Base-by-base conservation (phyloP, 495 filamentous ascomycete species). In the Xylaria intraflava region DNA sequence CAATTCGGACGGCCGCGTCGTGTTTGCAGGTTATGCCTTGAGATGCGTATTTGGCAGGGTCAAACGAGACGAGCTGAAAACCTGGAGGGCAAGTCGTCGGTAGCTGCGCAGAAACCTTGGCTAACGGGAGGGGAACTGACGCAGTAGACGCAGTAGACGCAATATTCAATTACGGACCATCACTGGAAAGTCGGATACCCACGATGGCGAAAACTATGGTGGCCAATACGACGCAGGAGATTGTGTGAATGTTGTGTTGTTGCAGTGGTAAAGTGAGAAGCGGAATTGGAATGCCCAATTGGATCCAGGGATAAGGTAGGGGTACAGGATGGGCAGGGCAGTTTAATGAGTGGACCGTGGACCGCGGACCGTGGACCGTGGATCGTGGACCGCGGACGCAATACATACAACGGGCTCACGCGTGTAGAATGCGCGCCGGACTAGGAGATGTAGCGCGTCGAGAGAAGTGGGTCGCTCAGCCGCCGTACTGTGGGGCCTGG, bases 321-420 rank as follows among this genome's bases (percentile, higher is more conserved):
- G 46, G 43, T 55, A 55, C 45, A 36, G 45, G 39, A 29, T 31
- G 35, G 22, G 46, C 30, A 50, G 40, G 33, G 33, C 29, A 20
- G 53, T 50, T 56, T 56, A 49, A 45, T 51, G 46, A 26, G 53
- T 46, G 47, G 46, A 49, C 38, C n/a, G 45, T 20, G 53, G 49
- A 56, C 52, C 24, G 8, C 0, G 22, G 9, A 22, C n/a, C n/a
- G n/a, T n/a, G n/a, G n/a, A n/a, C n/a, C n/a, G 53, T 46, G 47
- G 46, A 49, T 36, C n/a, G 45, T 20, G 53, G 49, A 56, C 52
- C 24, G 8, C 0, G 22, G 9, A 22, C n/a, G n/a, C n/a, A n/a
- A n/a, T n/a, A n/a, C n/a, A n/a, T n/a, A n/a, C n/a, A 54, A 17
- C 29, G 6, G 24, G 16, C 45, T 24, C 27, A 56, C 46, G 46